Base-by-base conservation (phyloP, 202 grass and related monocot genomes). In the Bolboschoenoplectus hybrid region DNA sequence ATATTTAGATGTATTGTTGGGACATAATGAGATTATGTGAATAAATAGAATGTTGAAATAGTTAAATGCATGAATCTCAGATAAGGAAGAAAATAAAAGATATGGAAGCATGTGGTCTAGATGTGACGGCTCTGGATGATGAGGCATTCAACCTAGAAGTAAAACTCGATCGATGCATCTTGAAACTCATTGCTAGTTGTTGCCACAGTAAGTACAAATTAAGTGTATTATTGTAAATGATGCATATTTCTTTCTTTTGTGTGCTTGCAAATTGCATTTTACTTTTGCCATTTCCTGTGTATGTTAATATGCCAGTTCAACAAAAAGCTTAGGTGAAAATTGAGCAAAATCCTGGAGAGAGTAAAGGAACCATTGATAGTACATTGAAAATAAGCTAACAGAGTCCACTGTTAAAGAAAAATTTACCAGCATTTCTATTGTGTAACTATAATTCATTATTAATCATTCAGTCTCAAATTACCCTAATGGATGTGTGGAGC, bases 151-250 rank as follows among this genome's bases (percentile, higher is more conserved):
- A 83, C 83, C 82, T 86, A 75, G 96, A 98, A 89, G 91, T 91
- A 86, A 88, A 87, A 85, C 88, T 98, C 80, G 96, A 98, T 72
- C 90, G 88, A 4, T 96, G 93, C 90, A 98, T 94, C 81, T 88
- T 98, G 67, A 95, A 92, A 82, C 93, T 98, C 63, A 98, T 98
- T 71, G 94, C 93, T 63, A 92, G 61, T 65, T 98, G 96, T 81
- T 98, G 96, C 91, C 93, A 94, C 77, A 89, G 96, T 95, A 92
- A 83, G 80, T 45, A 71, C 61, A 6, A 56, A 63, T 82, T 82
- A 63, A 63, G 13, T 12, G 35, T 63, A 62, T 39, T 63, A 20
- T 82, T 82, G 20, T 50, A 79, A 58, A 51, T 55, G 34, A 6
- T 13, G 36, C 78, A 56, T 11, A 6, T 44, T 65, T 82, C 6